phyloP scores from a whole-genome alignment of 305 asterid genomes.

The Fraxinus xanthoxyloides region DNA sequence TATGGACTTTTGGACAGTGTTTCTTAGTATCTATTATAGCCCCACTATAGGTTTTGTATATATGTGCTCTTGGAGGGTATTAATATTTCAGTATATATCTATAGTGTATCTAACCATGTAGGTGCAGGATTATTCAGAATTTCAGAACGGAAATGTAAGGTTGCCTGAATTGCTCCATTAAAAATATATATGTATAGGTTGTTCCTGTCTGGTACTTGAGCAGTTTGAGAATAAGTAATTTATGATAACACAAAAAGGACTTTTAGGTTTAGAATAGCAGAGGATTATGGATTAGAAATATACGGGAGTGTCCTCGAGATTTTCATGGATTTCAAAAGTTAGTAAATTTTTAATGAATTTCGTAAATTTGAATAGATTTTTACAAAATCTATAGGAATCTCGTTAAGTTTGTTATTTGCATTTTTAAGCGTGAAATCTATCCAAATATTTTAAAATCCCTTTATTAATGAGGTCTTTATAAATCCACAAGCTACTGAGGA shows the following conservation, averaged over 20 bases:
- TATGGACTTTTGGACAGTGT: background rate
- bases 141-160: background rate
- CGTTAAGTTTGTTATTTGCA: background rate
- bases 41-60: background rate
- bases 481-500: background rate
- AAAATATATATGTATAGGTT: background rate
- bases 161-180: background rate
- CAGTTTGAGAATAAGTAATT: background rate
- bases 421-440: background rate
- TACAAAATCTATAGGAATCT: background rate
- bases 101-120: background rate
- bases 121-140: background rate
- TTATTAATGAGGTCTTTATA: background rate
- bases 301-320: background rate
- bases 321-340: background rate
- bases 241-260: background rate
- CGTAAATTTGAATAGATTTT: background rate
- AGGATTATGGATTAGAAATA: background rate
- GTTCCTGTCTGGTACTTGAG: background rate
- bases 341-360: background rate
- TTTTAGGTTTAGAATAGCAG: background rate
- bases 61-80: background rate
- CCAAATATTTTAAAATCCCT: background rate
- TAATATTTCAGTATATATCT: background rate
- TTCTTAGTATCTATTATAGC: background rate